Conservation (phyloP, 805 yeast species). For the Sporopachydermia quercuum region DNA sequence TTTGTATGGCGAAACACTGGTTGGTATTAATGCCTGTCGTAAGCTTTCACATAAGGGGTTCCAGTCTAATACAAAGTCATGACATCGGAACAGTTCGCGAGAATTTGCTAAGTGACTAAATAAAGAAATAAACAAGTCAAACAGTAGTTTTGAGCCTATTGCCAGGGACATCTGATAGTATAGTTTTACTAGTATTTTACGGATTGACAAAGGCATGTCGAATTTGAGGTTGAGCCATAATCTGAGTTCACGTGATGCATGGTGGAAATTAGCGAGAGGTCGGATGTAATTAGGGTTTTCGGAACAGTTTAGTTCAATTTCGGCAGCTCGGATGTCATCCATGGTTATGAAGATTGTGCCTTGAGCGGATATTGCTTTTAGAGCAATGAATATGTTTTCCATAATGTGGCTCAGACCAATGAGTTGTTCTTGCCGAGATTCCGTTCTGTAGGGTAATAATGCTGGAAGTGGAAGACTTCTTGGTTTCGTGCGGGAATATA, state of each 20-base stretch:
- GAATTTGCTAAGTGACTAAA: constrained; percentile 44
- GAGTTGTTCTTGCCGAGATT: constrained; percentile 51
- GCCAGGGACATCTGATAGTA: constrained; percentile 59
- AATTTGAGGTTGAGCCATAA: constrained; percentile 68
- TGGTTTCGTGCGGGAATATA: constrained; percentile 23
- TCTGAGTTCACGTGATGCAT: constrained; percentile 78
- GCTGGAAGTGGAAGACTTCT: constrained; percentile 25
- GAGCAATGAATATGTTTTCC: constrained; percentile 63
- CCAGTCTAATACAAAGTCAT: constrained; percentile 38
- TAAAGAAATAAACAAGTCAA: constrained; percentile 45
- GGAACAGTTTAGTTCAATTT: constrained; percentile 17
- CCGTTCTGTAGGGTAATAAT: constrained; percentile 62
- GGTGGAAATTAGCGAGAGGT: constrained; percentile 54
- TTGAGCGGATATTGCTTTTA: constrained; percentile 34
- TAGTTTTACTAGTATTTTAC: constrained; percentile 48
- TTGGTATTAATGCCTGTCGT: constrained; percentile 5
- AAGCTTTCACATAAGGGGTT: constrained; percentile 25
- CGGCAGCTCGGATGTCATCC: constrained; percentile 41
- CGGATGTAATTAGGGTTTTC: neutral
- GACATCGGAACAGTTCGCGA: constrained; percentile 22
- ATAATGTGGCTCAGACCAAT: constrained; percentile 68
- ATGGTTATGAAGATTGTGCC: constrained; percentile 34
- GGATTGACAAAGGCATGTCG: constrained; percentile 54
- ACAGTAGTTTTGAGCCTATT: constrained; percentile 52
- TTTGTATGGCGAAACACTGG: constrained; percentile 4